Evolutionary conservation across 331 rosid species (phyloP).

Genomic region (Malus hybrid): DNA sequence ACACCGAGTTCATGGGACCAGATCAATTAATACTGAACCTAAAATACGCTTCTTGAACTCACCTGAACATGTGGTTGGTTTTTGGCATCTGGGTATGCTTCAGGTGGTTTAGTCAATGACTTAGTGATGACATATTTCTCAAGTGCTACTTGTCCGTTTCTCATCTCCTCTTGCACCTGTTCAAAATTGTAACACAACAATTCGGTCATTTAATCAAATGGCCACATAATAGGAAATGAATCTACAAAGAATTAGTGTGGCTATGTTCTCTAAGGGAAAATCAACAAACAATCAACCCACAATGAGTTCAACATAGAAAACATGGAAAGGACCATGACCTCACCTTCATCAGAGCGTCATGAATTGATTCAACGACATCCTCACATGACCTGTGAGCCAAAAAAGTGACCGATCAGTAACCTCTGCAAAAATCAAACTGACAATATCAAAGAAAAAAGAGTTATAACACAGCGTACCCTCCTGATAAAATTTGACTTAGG

Average conservation of each 20-base stretch:
- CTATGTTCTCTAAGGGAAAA: not conserved
- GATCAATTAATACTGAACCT: not conserved
- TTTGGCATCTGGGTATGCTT: conserved; percentile 95
- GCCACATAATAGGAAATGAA: not conserved
- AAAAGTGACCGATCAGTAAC: conserved; percentile 11
- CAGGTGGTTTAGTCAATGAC: conserved; percentile 89
- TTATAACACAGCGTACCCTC: conserved; percentile 57
- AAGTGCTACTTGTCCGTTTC: conserved; percentile 67
- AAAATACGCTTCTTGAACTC: conserved; percentile 24
- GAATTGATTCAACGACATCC: conserved; percentile 91
- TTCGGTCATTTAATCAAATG: too few species aligned
- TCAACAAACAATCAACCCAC: not conserved
- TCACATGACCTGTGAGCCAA: conserved; percentile 65
- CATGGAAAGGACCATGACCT: conserved; percentile 14
- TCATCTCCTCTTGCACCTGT: conserved; percentile 93
- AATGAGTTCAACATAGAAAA: not conserved
- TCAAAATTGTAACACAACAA: not conserved
- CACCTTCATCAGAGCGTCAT: conserved; percentile 76
- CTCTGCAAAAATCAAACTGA: not conserved
- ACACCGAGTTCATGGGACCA: not conserved
- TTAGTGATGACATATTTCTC: conserved; percentile 90
- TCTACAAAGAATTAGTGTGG: not conserved
- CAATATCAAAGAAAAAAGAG: not conserved
- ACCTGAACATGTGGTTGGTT: conserved; percentile 97
- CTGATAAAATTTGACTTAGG: conserved; percentile 82